phyloP scores from a whole-genome alignment of 2,329 filamentous ascomycete genomes.

The Ophiocordyceps camponoti-rufipedis region DNA sequence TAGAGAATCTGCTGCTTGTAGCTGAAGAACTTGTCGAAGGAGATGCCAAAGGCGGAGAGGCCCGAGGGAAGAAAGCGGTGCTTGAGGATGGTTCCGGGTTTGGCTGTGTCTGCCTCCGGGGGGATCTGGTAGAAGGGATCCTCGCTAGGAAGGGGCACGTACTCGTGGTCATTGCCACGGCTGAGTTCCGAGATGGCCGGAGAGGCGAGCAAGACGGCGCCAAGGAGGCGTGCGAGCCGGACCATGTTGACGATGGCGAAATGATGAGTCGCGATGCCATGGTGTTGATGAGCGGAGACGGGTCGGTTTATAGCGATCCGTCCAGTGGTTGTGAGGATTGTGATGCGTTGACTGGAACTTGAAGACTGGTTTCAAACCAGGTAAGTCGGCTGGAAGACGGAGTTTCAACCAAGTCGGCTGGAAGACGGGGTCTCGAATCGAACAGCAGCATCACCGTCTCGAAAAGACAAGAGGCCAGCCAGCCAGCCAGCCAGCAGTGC shows the following conservation, averaged over 20 bases:
- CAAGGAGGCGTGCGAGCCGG: background rate
- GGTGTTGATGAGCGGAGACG: background rate
- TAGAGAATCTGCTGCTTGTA: conserved; percentile 17
- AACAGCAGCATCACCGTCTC: too few species aligned
- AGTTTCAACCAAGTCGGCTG: too few species aligned
- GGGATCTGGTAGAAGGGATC: background rate
- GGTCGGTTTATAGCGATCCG: background rate
- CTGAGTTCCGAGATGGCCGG: background rate
- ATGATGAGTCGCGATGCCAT: too few species aligned
- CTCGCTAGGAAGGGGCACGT: background rate
- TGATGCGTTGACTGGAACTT: too few species aligned
- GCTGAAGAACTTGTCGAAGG: background rate
- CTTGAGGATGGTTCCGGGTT: background rate
- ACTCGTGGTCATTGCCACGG: background rate
- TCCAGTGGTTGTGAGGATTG: too few species aligned
- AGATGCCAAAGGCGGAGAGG: background rate
- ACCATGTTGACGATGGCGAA: background rate
- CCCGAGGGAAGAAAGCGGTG: background rate
- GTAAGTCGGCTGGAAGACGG: too few species aligned
- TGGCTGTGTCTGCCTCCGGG: background rate
- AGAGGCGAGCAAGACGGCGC: background rate
- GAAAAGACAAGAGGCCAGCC: too few species aligned
- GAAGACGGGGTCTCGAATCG: too few species aligned
- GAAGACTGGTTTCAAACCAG: too few species aligned
- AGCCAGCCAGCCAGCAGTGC: too few species aligned